These are phyloP conservation scores for Inga oerstediana DNA, from an alignment of 306 rosid species.

Conservation along the genomic window DNA sequence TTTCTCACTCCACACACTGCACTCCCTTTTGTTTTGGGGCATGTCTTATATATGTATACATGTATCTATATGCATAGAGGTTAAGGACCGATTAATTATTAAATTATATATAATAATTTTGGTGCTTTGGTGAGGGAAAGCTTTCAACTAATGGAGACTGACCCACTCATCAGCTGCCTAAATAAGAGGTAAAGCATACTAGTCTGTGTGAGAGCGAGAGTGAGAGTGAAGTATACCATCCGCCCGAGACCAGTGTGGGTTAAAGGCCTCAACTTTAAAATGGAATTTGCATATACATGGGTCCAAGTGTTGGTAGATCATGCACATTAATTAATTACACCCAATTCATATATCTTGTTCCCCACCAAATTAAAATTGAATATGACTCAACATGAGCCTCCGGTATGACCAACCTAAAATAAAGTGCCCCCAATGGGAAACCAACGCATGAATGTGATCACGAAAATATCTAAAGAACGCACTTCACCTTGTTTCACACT, in stretches of 20 bases:
- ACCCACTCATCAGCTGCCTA: slow-evolving; percentile 6
- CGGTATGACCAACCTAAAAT: slow-evolving; percentile 34
- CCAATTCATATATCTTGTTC: background rate
- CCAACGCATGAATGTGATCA: slow-evolving; percentile 23
- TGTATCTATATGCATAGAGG: background rate
- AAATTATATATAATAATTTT: background rate
- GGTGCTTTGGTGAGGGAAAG: slow-evolving; percentile 20
- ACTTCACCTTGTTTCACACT: slow-evolving; percentile 29
- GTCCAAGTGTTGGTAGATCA: slow-evolving; percentile 14
- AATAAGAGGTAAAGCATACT: slow-evolving; percentile 5
- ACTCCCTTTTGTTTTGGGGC: slow-evolving; percentile 19
- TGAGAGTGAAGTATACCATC: slow-evolving; percentile 17
- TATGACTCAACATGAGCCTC: slow-evolving; percentile 38
- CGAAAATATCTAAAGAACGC: slow-evolving; percentile 30
- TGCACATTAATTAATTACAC: background rate
- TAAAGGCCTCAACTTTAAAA: slow-evolving; percentile 1
- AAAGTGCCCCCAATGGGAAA: slow-evolving; percentile 31
- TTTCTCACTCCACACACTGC: background rate
- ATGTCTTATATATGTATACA: background rate
- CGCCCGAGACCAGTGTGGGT: slow-evolving; percentile 24
- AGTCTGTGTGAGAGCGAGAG: slow-evolving; percentile 21
- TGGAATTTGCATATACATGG: background rate
- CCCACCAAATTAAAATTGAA: slow-evolving; percentile 32
- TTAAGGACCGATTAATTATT: background rate
- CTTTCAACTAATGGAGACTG: slow-evolving; percentile 27